phyloP scores from a whole-genome alignment of 2,329 filamentous ascomycete species.

The Penicillium sp. region DNA sequence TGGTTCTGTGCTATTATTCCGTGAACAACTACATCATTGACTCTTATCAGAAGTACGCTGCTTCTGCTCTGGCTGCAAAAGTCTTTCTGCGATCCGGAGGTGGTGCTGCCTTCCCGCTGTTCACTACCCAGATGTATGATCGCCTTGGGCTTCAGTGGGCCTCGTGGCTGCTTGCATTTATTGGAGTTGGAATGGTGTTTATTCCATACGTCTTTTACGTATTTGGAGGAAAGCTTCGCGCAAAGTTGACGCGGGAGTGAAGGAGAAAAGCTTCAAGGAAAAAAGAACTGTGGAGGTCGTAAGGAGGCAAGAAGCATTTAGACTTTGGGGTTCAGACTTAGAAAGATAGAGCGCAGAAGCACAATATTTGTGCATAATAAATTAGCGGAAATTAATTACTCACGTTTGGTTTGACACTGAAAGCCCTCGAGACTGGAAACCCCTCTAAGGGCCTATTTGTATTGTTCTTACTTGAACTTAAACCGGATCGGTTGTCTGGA shows the following conservation, averaged over 20 bases:
- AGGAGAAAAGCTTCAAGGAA: neutral
- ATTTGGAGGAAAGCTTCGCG: conserved; percentile 23
- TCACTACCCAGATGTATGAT: conserved; percentile 76
- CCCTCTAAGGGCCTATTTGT: too few species aligned
- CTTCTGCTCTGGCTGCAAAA: conserved; percentile 50
- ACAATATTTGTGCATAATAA: neutral
- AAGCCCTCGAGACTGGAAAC: too few species aligned
- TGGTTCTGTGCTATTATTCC: conserved; percentile 77
- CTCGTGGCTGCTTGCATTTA: conserved; percentile 67
- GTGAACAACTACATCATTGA: conserved; percentile 77
- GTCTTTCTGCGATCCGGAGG: conserved; percentile 59
- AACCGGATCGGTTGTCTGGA: neutral
- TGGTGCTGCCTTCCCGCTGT: conserved; percentile 73
- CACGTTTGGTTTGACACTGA: neutral
- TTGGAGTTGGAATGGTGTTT: conserved; percentile 28
- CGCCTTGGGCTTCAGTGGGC: conserved; percentile 75
- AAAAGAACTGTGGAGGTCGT: neutral
- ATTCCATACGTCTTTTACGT: conserved; percentile 29
- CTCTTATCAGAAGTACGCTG: conserved; percentile 50
- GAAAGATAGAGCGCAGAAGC: neutral
- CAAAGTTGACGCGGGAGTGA: conserved; percentile 14
- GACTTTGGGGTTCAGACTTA: neutral
- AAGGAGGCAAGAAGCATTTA: neutral
- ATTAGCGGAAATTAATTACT: neutral
- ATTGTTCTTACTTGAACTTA: neutral